phyloP scores from a whole-genome alignment of 805 yeast species.

The Nakazawaea wyomingensis region DNA sequence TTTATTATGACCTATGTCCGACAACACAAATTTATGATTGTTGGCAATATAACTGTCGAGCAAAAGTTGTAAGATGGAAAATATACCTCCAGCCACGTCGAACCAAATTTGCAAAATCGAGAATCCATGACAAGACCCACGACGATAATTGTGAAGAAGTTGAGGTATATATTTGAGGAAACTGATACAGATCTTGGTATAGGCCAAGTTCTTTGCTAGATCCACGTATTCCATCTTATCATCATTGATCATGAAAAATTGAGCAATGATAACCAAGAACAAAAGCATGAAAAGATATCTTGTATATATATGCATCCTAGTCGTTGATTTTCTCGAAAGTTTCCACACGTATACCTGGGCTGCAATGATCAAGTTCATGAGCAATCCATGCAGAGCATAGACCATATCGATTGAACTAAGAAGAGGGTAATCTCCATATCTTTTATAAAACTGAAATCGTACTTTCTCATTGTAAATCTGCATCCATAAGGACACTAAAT shows the following conservation, averaged over 20 bases:
- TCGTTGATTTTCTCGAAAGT: slow-evolving; percentile 26
- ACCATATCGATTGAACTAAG: slow-evolving; percentile 39
- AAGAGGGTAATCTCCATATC: slow-evolving; percentile 33
- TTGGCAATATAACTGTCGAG: slow-evolving; percentile 32
- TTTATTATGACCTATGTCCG: slow-evolving; percentile 32
- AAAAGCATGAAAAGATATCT: slow-evolving; percentile 14
- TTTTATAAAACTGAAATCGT: slow-evolving; percentile 23
- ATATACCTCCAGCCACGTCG: slow-evolving; percentile 38
- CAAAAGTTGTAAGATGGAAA: slow-evolving; percentile 33
- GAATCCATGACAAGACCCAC: slow-evolving; percentile 42
- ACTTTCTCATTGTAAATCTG: slow-evolving; percentile 33
- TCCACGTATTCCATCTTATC: slow-evolving; percentile 25
- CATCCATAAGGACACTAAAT: slow-evolving; percentile 36
- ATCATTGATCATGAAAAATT: slow-evolving; percentile 11
- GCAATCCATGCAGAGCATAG: slow-evolving; percentile 43
- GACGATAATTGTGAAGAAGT: slow-evolving; percentile 32
- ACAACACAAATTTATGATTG: slow-evolving; percentile 17
- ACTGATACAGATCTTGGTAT: slow-evolving; percentile 39
- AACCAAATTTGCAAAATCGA: slow-evolving; percentile 33
- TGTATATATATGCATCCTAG: slow-evolving; percentile 21
- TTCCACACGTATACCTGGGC: slow-evolving; percentile 33
- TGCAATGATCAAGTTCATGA: slow-evolving; percentile 32
- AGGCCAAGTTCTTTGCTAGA: slow-evolving; percentile 36
- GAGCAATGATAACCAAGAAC: slow-evolving; percentile 15
- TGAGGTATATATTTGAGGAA: slow-evolving; percentile 48